Evolutionary conservation across 2,329 filamentous ascomycete genomes (phyloP), one percentile per base, ranked within the genome.

Genomic region (Colletotrichum orchidophilum): DNA sequence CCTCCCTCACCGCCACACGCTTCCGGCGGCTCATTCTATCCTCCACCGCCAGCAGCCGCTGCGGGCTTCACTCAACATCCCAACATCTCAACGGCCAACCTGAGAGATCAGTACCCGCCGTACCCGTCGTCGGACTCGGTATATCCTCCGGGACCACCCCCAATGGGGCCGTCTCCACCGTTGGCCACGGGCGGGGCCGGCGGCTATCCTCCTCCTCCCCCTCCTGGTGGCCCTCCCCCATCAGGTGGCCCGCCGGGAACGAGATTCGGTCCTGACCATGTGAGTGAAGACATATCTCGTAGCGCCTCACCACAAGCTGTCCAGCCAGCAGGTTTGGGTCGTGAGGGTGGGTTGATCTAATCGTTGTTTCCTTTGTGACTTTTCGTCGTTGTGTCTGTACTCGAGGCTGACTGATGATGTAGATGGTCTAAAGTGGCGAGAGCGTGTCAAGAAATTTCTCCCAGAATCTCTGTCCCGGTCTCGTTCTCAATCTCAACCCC

Each of bases 21-120:
- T 4, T 88, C 86, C 2, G 86, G 86, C n/a, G 86, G 86, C 13
- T 83, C 83, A 18, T 87, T 82, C 75, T 87, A 85, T 70, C 83
- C 83, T 3, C 83, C 83, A 3, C 69, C 73, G 12, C 61, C 70
- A n/a, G 63, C 58, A 24, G 62, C 66, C 12, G 55, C 73, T 54
- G 75, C 73, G 11, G 78, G 78, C 21, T 81, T 84, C 74, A 79
- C 81, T 6, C 81, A 81, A 12, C 82, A 83, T 59, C 80, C 80
- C 33, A 81, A 82, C 75, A 73, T 77, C 21, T 78, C 71, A 63
- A 81, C 69, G 49, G 80, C 73, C 71, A 81, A 75, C 70, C 74
- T 75, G 71, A 71, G 76, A 54, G 81, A 86, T 6, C 60, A 62
- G 6, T 82, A 81, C 53, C 78, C 78, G 27, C 78, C 82, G 0